Percentiles rank a stretch among this genome's conserved stretches.
These are phyloP conservation scores for Kockovaella imperatae DNA, from an alignment of 768 basidiomycete species.

Conservation along the genomic window DNA sequence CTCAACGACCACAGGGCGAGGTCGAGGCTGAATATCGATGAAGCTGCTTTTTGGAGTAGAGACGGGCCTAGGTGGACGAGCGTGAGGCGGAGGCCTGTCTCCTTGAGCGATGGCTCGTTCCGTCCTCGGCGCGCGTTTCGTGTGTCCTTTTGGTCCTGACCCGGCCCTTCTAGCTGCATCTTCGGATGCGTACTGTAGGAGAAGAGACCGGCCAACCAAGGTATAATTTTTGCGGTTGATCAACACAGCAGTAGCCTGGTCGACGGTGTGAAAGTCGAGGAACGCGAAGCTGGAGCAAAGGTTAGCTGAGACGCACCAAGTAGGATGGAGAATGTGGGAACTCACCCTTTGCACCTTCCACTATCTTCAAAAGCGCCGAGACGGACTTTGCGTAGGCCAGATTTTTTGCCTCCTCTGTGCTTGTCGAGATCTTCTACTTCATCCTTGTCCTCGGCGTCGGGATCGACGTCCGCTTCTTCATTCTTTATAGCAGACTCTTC, in stretches of 20 bases:
- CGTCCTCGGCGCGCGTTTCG: not conserved
- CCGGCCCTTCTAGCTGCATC: constrained; percentile 40
- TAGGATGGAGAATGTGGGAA: constrained; percentile 8
- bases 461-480: constrained; percentile 20
- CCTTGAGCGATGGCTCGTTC: too few relatives aligned
- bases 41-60: too few relatives aligned
- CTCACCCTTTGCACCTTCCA: constrained; percentile 89
- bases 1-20: too few relatives aligned
- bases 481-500: too few relatives aligned
- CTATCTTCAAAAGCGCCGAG: constrained; percentile 96
- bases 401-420: constrained; percentile 33
- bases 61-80: too few relatives aligned
- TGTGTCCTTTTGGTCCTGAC: constrained; percentile 4
- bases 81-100: too few relatives aligned
- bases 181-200: constrained; percentile 52
- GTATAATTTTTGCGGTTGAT: constrained; percentile 76
- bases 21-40: too few relatives aligned
- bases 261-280: constrained; percentile 73
- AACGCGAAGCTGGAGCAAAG: constrained; percentile 69
- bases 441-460: constrained; percentile 45
- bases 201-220: constrained; percentile 72
- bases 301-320: constrained; percentile 2
- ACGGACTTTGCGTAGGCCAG: constrained; percentile 61
- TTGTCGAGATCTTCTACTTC: constrained; percentile 38
- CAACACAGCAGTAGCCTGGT: constrained; percentile 73